Evolutionary conservation across 176 grass and related monocot species (phyloP).

Genomic region (Triticum aestivum): IWGSC_CS_RefSeq_v2.1 NC_057813.1:97423209-97423708

Average conservation of each 20-base stretch:
- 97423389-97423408: constrained; percentile 35
- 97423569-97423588: constrained; percentile 49
- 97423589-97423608: neutral
- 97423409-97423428: constrained; percentile 12
- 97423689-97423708: neutral
- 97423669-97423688: neutral
- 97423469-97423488: constrained; percentile 68
- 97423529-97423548: constrained; percentile 59
- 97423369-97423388: constrained; percentile 66
- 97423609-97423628: constrained; percentile 12
- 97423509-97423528: constrained; percentile 54
- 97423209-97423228: constrained; percentile 47
- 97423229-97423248: constrained; percentile 43
- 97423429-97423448: constrained; percentile 74
- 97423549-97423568: constrained; percentile 43
- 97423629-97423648: neutral
- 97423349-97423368: constrained; percentile 44
- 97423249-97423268: constrained; percentile 56
- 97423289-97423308: constrained; percentile 14
- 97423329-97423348: constrained; percentile 9
- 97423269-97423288: constrained; percentile 45
- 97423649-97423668: constrained; percentile 15
- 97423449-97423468: constrained; percentile 54
- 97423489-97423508: constrained; percentile 58
- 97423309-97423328: neutral